Conservation (phyloP, 2,329 filamentous ascomycete genomes). For the Penicillium thymicola region DNA sequence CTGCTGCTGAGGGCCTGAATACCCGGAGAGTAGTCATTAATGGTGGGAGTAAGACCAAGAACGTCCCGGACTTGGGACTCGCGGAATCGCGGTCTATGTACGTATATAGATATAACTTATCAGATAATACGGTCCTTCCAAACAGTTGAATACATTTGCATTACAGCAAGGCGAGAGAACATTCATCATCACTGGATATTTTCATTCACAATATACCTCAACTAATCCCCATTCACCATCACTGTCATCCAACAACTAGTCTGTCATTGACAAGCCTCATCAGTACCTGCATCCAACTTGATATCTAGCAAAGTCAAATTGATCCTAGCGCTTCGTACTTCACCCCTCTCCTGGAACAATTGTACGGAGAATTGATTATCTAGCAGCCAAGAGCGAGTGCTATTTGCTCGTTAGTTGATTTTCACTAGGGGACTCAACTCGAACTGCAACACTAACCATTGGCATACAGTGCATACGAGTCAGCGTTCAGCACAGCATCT, state of each 20-base stretch:
- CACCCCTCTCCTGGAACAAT: too few relatives aligned
- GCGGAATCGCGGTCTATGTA: not conserved
- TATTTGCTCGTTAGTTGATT: conserved; percentile 5
- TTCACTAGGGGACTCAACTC: not conserved
- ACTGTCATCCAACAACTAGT: not conserved
- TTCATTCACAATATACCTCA: not conserved
- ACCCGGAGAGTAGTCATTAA: not conserved
- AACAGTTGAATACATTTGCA: not conserved
- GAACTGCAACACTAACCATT: too few relatives aligned
- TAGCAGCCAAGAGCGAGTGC: conserved; percentile 21
- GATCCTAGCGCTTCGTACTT: not conserved
- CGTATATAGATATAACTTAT: not conserved
- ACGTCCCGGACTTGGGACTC: not conserved
- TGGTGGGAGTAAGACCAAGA: not conserved
- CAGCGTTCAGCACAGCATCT: too few relatives aligned
- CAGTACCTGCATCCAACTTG: not conserved
- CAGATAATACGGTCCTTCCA: not conserved
- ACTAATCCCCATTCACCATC: not conserved
- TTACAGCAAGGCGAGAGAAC: not conserved
- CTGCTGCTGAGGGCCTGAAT: not conserved
- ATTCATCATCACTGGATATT: not conserved
- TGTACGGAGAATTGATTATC: not conserved
- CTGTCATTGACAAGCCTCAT: not conserved
- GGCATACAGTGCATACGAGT: too few relatives aligned
- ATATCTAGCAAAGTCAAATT: not conserved